phyloP scores from a whole-genome alignment of 441 rosid species.

The Erysimum pusillum region DNA sequence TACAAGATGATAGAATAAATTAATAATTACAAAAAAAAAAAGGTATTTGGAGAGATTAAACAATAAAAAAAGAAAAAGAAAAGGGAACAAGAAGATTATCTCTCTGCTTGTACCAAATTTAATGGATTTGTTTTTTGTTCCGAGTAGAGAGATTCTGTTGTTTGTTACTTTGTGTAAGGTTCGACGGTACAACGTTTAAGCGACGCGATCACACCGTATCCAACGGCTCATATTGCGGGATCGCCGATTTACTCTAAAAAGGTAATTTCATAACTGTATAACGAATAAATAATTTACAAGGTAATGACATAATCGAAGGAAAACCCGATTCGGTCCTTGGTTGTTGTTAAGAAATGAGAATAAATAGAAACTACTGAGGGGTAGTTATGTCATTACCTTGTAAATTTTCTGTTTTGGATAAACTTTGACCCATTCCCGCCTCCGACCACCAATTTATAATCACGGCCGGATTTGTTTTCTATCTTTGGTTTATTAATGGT shows the following conservation, averaged over 20 bases:
- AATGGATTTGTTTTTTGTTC: slow-evolving; percentile 21
- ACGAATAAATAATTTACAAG: neutral
- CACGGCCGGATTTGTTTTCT: slow-evolving; percentile 9
- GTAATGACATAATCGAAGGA: neutral
- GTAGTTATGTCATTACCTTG: slow-evolving; percentile 8
- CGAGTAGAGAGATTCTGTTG: neutral
- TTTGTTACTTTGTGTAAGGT: neutral
- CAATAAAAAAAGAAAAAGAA: neutral
- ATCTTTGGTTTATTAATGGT: neutral
- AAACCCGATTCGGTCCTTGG: neutral
- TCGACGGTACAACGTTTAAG: slow-evolving; percentile 29
- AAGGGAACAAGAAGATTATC: slow-evolving; percentile 20
- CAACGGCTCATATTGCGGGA: slow-evolving; percentile 37
- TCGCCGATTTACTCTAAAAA: neutral
- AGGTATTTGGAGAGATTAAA: neutral
- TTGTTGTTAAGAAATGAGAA: neutral
- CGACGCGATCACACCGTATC: slow-evolving; percentile 37
- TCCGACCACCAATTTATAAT: slow-evolving; percentile 33
- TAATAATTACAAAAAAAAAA: neutral
- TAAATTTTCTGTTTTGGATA: slow-evolving; percentile 25
- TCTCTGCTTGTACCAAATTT: slow-evolving; percentile 9
- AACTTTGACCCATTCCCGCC: slow-evolving; percentile 37
- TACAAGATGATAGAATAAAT: slow-evolving; percentile 6
- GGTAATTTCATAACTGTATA: neutral
- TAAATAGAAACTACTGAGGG: slow-evolving; percentile 13